Conservation (phyloP, 192 early-diverging fungal species). For the Geranomyces variabilis region DNA sequence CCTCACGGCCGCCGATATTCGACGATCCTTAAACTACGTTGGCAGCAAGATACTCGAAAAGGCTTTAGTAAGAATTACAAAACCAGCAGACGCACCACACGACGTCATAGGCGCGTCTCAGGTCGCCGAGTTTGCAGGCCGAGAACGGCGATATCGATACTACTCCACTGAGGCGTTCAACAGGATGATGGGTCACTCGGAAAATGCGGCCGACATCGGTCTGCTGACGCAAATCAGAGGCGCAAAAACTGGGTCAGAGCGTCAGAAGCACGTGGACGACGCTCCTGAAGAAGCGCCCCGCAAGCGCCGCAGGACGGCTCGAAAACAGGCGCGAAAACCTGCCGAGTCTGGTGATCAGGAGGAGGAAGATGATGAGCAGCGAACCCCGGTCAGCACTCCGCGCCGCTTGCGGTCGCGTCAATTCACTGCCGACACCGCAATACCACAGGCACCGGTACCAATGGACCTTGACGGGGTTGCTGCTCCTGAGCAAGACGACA, state of each 20-base stretch:
- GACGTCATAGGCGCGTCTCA: constrained; percentile 45
- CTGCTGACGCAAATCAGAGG: background rate
- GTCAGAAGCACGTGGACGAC: background rate
- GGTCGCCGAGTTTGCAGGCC: constrained; percentile 62
- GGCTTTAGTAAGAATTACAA: constrained; percentile 50
- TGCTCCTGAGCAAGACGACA: too few relatives aligned
- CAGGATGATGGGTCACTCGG: constrained; percentile 4
- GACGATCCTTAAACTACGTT: constrained; percentile 53
- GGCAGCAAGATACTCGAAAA: constrained; percentile 52
- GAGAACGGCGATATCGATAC: constrained; percentile 68
- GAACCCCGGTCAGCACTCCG: too few relatives aligned
- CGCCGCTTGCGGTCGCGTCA: too few relatives aligned
- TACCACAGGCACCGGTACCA: too few relatives aligned
- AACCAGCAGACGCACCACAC: constrained; percentile 35
- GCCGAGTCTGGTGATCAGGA: too few relatives aligned
- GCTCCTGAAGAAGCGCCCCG: background rate
- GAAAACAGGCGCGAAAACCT: too few relatives aligned
- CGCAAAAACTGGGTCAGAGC: background rate
- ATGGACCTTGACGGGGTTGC: too few relatives aligned
- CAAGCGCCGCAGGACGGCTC: too few relatives aligned
- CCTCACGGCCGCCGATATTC: constrained; percentile 49
- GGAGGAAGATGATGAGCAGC: too few relatives aligned
- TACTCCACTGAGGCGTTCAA: constrained; percentile 47
- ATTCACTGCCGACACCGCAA: too few relatives aligned
- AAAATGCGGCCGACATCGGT: constrained; percentile 10